Conservation (phyloP, 192 early-diverging fungal genomes). For the Helicostylum pulchrum region DNA sequence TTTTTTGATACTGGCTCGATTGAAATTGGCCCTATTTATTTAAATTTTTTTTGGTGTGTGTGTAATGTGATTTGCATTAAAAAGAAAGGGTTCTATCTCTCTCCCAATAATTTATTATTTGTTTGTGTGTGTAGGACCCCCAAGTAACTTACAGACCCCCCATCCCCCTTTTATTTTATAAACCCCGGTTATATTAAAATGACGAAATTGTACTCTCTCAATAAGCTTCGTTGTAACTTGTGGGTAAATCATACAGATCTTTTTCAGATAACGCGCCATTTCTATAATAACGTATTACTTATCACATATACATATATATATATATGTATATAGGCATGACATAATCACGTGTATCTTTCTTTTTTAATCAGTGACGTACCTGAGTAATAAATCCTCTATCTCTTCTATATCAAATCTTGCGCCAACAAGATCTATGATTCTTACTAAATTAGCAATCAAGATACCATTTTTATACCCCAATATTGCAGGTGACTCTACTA, state of each 20-base stretch:
- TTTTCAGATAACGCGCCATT: constrained; percentile 29
- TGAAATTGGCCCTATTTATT: neutral
- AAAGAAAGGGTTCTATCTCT: neutral
- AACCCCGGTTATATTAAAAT: neutral
- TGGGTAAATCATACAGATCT: constrained; percentile 26
- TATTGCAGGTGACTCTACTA: constrained; percentile 52
- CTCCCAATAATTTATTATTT: no score
- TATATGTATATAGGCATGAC: neutral
- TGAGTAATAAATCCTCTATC: constrained; percentile 51
- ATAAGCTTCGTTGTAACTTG: constrained; percentile 24
- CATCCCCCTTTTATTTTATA: no score
- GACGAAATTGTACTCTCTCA: neutral
- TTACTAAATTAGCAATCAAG: constrained; percentile 53
- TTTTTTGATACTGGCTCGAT: no score
- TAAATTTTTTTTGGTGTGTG: no score
- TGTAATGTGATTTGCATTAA: neutral
- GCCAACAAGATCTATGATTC: constrained; percentile 46
- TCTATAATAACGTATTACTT: constrained; percentile 12
- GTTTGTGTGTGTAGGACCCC: no score
- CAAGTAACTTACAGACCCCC: no score
- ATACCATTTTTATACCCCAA: constrained; percentile 51
- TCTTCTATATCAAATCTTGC: constrained; percentile 35
- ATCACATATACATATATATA: neutral
- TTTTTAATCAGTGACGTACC: constrained; percentile 33
- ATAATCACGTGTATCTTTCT: neutral